A percentile compares a stretch with the other conserved stretches of the same genome.
Evolutionary conservation across 1,139 yeast species (phyloP).

Genomic region (Williopsis jadinii): DNA sequence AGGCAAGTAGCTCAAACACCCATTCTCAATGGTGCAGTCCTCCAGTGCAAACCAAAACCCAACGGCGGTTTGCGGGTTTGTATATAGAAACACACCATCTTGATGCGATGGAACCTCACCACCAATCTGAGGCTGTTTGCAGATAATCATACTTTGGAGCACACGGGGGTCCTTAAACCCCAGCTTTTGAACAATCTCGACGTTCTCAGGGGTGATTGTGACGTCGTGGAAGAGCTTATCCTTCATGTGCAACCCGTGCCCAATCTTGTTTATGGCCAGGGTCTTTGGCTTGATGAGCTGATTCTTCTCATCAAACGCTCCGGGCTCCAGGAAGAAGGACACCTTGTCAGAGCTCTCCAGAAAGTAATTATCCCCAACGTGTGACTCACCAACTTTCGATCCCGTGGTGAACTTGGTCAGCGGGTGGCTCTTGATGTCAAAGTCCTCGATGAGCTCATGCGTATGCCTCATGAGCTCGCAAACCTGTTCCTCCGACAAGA

Average conservation of each 20-base stretch:
- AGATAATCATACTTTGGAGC: constrained; percentile 72
- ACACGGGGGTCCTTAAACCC: constrained; percentile 61
- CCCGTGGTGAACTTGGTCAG: constrained; percentile 65
- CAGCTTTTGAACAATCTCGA: constrained; percentile 45
- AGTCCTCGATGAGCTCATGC: constrained; percentile 36
- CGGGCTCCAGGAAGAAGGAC: constrained; percentile 65
- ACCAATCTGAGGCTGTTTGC: constrained; percentile 71
- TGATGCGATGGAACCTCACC: constrained; percentile 77
- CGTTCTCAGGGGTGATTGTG: constrained; percentile 46
- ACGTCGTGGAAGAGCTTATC: constrained; percentile 37
- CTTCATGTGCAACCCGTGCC: constrained; percentile 63
- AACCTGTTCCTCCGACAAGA: constrained; percentile 38
- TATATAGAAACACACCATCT: constrained; percentile 68
- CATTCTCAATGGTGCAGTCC: constrained; percentile 61
- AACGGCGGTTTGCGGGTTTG: constrained; percentile 63
- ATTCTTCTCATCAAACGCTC: constrained; percentile 46
- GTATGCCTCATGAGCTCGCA: constrained; percentile 36
- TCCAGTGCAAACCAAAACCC: constrained; percentile 85
- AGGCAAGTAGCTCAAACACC: constrained; percentile 67
- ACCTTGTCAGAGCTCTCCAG: constrained; percentile 64
- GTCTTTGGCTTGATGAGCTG: constrained; percentile 45
- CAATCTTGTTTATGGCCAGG: constrained; percentile 65
- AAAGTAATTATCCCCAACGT: constrained; percentile 71
- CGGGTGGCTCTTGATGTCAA: constrained; percentile 59
- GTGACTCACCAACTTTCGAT: constrained; percentile 38